These are phyloP conservation scores for Debaryomycetaceae sp. DNA, from an alignment of 1,139 yeast species.

Conservation along the genomic window DNA sequence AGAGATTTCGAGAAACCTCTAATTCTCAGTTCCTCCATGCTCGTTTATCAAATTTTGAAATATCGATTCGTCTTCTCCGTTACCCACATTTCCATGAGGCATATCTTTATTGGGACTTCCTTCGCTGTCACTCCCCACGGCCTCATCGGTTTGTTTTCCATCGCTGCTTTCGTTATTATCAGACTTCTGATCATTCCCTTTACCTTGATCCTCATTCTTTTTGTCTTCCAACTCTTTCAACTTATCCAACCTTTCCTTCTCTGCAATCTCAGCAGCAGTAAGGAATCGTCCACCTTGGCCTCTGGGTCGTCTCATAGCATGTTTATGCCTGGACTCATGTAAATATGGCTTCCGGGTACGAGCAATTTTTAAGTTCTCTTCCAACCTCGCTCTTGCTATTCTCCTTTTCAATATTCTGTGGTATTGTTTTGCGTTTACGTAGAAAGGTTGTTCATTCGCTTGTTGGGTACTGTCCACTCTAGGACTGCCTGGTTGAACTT, in stretches of 20 bases:
- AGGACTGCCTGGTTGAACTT: conserved; percentile 1
- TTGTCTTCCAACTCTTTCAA: conserved; percentile 38
- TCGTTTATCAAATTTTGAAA: conserved; percentile 13
- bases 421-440: conserved; percentile 96
- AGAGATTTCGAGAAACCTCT: background rate
- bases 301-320: conserved; percentile 98
- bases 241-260: conserved; percentile 60
- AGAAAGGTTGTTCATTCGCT: conserved; percentile 78
- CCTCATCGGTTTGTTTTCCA: conserved; percentile 1
- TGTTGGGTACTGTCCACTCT: conserved; percentile 6
- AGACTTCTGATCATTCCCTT: background rate
- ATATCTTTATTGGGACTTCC: background rate
- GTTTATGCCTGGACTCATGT: conserved; percentile 97
- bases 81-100: background rate
- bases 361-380: conserved; percentile 81
- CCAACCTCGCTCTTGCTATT: conserved; percentile 88
- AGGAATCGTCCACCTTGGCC: conserved; percentile 98
- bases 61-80: conserved; percentile 12
- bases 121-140: background rate
- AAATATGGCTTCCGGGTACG: conserved; percentile 91
- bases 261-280: conserved; percentile 96
- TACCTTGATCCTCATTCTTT: conserved; percentile 9
- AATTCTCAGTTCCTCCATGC: conserved; percentile 6
- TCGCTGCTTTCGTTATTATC: conserved; percentile 2
- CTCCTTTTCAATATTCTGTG: conserved; percentile 92